These are phyloP conservation scores for Xylariaceae sp. DNA, from an alignment of 2,329 filamentous ascomycete species.

Conservation along the genomic window DNA sequence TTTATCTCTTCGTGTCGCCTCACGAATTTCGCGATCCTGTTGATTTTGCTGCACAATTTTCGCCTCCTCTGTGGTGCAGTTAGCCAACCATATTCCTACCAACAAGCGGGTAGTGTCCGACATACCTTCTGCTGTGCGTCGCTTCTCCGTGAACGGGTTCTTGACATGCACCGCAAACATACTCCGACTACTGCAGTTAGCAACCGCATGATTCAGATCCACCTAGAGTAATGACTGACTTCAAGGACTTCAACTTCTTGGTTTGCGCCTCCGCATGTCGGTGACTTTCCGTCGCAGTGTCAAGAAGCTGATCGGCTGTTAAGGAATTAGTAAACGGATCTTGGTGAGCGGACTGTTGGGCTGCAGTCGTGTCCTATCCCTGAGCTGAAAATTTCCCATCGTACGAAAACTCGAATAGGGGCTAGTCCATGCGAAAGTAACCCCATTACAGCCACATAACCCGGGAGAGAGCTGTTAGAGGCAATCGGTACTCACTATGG, in stretches of 20 bases:
- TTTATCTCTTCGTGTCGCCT: slow-evolving; percentile 54
- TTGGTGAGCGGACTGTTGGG: not conserved
- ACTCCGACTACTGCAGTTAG: slow-evolving; percentile 69
- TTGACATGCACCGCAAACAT: slow-evolving; percentile 84
- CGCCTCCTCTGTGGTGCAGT: slow-evolving; percentile 32
- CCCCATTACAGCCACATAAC: not conserved
- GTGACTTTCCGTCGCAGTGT: slow-evolving; percentile 70
- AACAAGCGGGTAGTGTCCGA: not conserved
- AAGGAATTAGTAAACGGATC: slow-evolving; percentile 2
- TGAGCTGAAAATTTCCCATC: not conserved
- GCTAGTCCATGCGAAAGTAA: not conserved
- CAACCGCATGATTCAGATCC: not conserved
- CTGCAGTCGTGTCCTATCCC: not conserved
- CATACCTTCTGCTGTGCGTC: slow-evolving; percentile 48
- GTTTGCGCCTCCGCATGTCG: slow-evolving; percentile 73
- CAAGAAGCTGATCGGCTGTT: slow-evolving; percentile 66
- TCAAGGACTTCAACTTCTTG: slow-evolving; percentile 57
- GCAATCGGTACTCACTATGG: slow-evolving; percentile 45
- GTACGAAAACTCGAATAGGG: not conserved
- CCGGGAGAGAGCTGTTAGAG: not conserved
- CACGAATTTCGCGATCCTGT: slow-evolving; percentile 59
- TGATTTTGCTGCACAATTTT: slow-evolving; percentile 39
- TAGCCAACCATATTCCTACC: not conserved
- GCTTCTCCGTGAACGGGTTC: slow-evolving; percentile 70
- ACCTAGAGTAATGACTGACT: slow-evolving; percentile 3